Base-by-base conservation (phyloP, 2,329 filamentous ascomycete species). In the Colletotrichum abscissum region DNA sequence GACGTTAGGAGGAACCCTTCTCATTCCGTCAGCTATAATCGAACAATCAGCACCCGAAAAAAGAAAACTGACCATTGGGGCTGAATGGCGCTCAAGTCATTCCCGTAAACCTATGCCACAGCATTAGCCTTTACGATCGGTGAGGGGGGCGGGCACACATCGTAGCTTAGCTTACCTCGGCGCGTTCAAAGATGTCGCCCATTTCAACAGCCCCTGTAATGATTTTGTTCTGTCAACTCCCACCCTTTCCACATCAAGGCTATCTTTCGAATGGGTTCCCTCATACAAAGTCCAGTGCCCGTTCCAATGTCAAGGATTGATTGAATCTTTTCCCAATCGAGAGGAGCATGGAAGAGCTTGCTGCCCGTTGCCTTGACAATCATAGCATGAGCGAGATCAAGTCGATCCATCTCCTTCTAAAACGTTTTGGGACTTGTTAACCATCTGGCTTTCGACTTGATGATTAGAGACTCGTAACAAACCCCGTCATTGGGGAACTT, bases 261-360 rank as follows among this genome's bases (percentile, higher is more conserved):
- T 8, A 2, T 19, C 1, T 46, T n/a, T 19, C 1, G 42, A 19
- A 46, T 38, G 42, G 42, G 6, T 46, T 46, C n/a, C 42, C 16
- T 46, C 42, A 46, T 46, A 46, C 42, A 46, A 46, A 46, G 42
- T n/a, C 42, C 42, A 16, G 42, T 46, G 7, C 42, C 42, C 16
- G 42, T 46, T 19, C 42, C 42, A 19, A 46, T 46, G 7, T 46
- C 42, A 19, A 46, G 82, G 22, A 91, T 86, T 26, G 82, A 82
- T 8, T 63, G 60, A 6, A 63, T 24, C 42, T 54, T 63, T 8
- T 49, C 60, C 42, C 28, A 42, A 14, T 63, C 26, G 38, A 63
- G 30, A 35, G 60, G 60, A 9, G 60, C 60, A 16, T n/a, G 19
- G 60, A 26, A 52, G 38, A 63, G 42, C 24, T 63, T 63, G 60